Evolutionary conservation across 2,329 filamentous ascomycete genomes (phyloP), one percentile per base, ranked within the genome.

Genomic region (Cladosporium velox): DNA sequence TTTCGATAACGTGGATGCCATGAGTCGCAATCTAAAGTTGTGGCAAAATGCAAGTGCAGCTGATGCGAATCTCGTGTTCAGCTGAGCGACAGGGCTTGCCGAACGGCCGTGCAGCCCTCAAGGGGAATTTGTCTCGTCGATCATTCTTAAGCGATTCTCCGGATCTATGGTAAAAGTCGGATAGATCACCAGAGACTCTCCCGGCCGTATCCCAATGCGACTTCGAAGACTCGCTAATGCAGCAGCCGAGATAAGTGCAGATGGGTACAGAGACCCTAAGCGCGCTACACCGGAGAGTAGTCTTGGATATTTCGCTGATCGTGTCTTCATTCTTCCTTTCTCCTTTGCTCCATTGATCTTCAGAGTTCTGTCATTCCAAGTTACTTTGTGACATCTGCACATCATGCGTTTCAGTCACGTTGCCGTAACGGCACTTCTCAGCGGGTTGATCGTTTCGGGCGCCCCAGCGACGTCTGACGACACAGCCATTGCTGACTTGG

Each of bases 401-500:
- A 49, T 21, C 26, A 60, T 60, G 58, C 58, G 41, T 49, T 47
- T 60, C 58, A 60, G 41, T 26, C 38, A 32, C 41, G 24, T 60
- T 49, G 41, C 58, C 18, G 15, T 49, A 7, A 28, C 58, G 38
- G 58, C 41, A 21, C 44, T 60, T 26, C 15, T 47, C 38, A 49
- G 38, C 28, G 44, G 12, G 7, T n/a, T 49, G 58, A 32, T 18
- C 15, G n/a, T 28, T 12, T 60, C 58, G n/a, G 58, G 38, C 10
- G 58, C 58, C 26, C 58, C 58, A 4, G 41, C 55, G 8, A 49
- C 41, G n/a, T 38, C 26, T 49, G 58, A 47, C 41, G 41, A 60
- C 5, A 8, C 26, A 15, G 44, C 58, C 28, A 49, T 60, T 34
- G 58, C 58, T 18, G 26, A 60, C 15, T 28, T 60, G 26, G 58